Conservation (phyloP, 176 grass and related monocot genomes). For the Ensete glaucum region DNA sequence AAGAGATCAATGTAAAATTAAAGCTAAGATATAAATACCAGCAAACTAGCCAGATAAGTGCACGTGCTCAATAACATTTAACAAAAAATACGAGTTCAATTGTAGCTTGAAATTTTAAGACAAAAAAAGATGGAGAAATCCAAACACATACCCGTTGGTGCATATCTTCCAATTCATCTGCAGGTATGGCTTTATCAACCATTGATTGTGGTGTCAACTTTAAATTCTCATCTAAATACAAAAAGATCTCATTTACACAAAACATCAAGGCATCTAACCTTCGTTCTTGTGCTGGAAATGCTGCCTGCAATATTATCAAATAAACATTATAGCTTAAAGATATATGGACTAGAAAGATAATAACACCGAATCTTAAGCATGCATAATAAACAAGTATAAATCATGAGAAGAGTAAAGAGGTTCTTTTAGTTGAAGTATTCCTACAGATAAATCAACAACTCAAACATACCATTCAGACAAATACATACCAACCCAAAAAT, state of each 20-base stretch:
- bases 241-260: constrained; percentile 78
- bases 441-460: too few relatives aligned
- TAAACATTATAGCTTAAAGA: neutral
- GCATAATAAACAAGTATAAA: neutral
- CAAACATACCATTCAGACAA: too few relatives aligned
- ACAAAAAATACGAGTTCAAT: too few relatives aligned
- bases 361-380: constrained; percentile 1
- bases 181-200: constrained; percentile 80
- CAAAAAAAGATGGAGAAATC: constrained; percentile 8
- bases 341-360: constrained; percentile 11
- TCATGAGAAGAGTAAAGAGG: neutral
- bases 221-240: constrained; percentile 78
- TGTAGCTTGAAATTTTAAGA: neutral
- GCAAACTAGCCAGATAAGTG: neutral
- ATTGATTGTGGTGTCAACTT: constrained; percentile 75
- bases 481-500: too few relatives aligned
- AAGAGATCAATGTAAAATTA: neutral
- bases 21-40: neutral
- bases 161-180: constrained; percentile 94
- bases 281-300: constrained; percentile 78
- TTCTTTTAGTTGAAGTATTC: too few relatives aligned
- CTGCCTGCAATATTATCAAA: constrained; percentile 52
- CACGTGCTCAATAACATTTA: neutral
- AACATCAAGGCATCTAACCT: constrained; percentile 95
- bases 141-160: constrained; percentile 67